Evolutionary conservation across 192 early-diverging fungal species (phyloP), one percentile per base, ranked within the genome.

Genomic region (Gaertneriomyces semiglobifer): DNA sequence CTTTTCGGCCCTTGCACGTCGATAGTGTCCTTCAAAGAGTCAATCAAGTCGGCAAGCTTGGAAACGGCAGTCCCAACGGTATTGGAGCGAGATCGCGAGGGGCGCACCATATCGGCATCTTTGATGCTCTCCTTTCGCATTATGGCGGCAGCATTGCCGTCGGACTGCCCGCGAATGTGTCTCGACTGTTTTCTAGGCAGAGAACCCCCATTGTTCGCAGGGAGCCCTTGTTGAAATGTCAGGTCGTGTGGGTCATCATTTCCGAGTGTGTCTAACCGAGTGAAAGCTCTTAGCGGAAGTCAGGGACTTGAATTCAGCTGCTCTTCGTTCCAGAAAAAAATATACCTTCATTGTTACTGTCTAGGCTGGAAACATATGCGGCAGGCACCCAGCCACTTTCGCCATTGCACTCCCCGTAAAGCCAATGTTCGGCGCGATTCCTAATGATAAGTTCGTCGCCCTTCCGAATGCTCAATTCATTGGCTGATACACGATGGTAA

Each of bases 321-420:
- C 25, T 33, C 25, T 0, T 33, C 0, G 0, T 2, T 33, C 25
- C 25, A 33, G n/a, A 33, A 33, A 33, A 2, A 33, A 33, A 33
- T 33, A 33, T 33, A 33, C 25, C 25, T 33, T 33, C 25, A 33
- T 33, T 33, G 25, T 33, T 4, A 57, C 8, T 33, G 39, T 33
- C 55, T 67, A 68, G 69, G 14, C 84, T 68, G 45, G 74, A 78
- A 33, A 84, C 82, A 52, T 83, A 84, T 66, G 80, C 84, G 72
- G 74, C 74, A 46, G 82, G 82, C 0, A 84, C 82, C 82, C 82
- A 84, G 47, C 81, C 82, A 52, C 79, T 80, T 38, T 76, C 69
- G 40, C 66, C 79, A 39, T 73, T 52, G 11, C 66, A 52, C 42
- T 70, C 63, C 33, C 66, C 45, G 60, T 67, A 60, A 48, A 75